Evolutionary conservation across 352 stramenopile genomes (phyloP).

Genomic region (Halophytophthora polymorphica): DNA sequence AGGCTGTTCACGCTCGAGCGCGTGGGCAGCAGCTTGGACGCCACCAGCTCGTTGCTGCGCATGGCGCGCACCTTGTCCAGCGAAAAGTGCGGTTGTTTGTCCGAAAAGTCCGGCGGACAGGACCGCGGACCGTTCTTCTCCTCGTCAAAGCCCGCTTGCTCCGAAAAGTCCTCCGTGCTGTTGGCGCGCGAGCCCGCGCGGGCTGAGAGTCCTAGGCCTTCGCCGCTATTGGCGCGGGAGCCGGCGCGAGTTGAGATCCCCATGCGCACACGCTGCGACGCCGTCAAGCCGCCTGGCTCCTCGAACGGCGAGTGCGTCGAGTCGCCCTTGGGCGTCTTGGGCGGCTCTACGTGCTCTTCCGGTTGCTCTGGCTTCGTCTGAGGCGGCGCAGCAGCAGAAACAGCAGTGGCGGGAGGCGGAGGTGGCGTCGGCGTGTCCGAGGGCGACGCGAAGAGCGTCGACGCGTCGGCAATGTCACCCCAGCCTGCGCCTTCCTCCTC

Average conservation of each 20-base stretch:
- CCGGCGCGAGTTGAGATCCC: slow-evolving; percentile 41
- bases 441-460: slow-evolving; percentile 9
- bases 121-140: slow-evolving; percentile 38
- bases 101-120: slow-evolving; percentile 32
- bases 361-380: slow-evolving; percentile 1
- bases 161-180: slow-evolving; percentile 28
- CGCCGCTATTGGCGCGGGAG: neutral
- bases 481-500: slow-evolving; percentile 7
- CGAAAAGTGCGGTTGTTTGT: slow-evolving; percentile 31
- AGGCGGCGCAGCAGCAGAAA: slow-evolving; percentile 3
- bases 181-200: slow-evolving; percentile 23
- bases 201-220: neutral
- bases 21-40: slow-evolving; percentile 56
- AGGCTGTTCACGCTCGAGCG: slow-evolving; percentile 59
- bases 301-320: slow-evolving; percentile 27
- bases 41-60: slow-evolving; percentile 39
- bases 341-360: slow-evolving; percentile 25
- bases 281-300: slow-evolving; percentile 36
- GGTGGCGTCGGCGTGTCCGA: neutral
- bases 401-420: slow-evolving; percentile 1
- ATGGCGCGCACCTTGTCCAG: slow-evolving; percentile 24
- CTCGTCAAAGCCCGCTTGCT: slow-evolving; percentile 29
- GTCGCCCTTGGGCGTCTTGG: slow-evolving; percentile 52
- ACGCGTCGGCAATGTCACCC: slow-evolving; percentile 8
- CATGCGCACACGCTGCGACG: slow-evolving; percentile 56